Base-by-base conservation (phyloP, 2,329 filamentous ascomycete genomes). In the Bipolaris oryzae region DNA sequence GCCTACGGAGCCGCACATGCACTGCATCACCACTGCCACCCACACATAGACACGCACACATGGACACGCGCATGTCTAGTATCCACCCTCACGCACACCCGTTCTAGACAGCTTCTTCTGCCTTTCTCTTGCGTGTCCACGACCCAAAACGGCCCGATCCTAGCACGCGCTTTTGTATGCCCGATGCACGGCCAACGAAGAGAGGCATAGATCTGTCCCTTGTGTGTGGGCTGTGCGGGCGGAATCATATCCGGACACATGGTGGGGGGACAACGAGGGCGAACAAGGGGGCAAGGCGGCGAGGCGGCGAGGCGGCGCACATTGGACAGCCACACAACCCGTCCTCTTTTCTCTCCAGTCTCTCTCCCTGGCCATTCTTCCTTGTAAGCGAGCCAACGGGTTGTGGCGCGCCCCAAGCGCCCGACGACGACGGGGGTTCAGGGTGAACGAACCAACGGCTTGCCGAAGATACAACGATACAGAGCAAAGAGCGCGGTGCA, bases 381-480 rank as follows among this genome's bases (percentile, higher is more conserved):
- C 25, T 45, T 20, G 25, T 16, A 48, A 25, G 33, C 20, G 9
- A 48, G 7, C 21, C 13, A 37, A 25, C 33, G 33, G 41, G 45
- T 37, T 20, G 33, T 35, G 43, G 28, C 44, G 33, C 33, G 33
- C 15, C 33, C 20, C 20, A 35, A 25, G 45, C 45, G 45, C 45
- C 45, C 34, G 34, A 48, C 13, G 34, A 48, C 13, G 13, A 21
- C 11, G 33, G 16, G 15, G 43, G 33, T 28, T 37, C 16, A 34
- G 45, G 33, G 21, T 21, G 31, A 48, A 37, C 45, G 18, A 47
- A 46, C 25, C 25, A 48, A 48, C 34, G 33, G 45, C 45, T 23
- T 38, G 33, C 33, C 45, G 33, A 48, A 28, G 21, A 48, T 20
- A n/a, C 45, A 48, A 35, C 45, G 45, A 48, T 35, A 25, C 39